A percentile compares a stretch with the other conserved stretches of the same genome.
These are phyloP conservation scores for Suillus cothurnatus DNA, from an alignment of 768 basidiomycete species.

Conservation along the genomic window DNA sequence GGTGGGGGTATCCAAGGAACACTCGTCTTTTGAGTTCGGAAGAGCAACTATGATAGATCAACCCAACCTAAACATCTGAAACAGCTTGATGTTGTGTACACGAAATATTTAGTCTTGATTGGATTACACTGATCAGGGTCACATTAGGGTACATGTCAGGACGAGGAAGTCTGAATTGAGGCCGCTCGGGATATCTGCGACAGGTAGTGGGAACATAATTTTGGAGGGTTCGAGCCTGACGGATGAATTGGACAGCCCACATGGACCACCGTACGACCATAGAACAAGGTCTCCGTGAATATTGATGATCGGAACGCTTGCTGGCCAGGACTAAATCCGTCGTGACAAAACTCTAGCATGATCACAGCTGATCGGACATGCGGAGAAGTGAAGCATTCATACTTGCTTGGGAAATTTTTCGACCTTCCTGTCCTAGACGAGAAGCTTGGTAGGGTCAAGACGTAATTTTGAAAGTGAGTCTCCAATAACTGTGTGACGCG, in stretches of 20 bases:
- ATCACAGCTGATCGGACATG: not conserved
- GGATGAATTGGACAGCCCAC: not conserved
- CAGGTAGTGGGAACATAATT: not conserved
- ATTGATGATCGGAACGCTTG: not conserved
- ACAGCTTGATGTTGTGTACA: not conserved
- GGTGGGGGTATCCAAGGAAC: not conserved
- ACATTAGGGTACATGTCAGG: not conserved
- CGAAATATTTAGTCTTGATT: not conserved
- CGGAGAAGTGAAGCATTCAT: not conserved
- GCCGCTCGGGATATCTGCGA: not conserved
- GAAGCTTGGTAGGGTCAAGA: not conserved
- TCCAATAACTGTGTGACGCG: not conserved
- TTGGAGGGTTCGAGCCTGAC: not conserved
- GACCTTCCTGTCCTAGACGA: not conserved
- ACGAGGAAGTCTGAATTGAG: not conserved
- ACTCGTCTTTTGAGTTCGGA: not conserved
- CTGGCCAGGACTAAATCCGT: not conserved
- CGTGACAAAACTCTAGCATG: not conserved
- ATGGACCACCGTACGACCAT: not conserved
- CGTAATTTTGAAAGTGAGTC: not conserved
- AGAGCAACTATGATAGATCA: not conserved
- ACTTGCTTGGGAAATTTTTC: not conserved
- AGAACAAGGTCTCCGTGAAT: not conserved
- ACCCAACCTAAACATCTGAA: not conserved
- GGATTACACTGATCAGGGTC: not conserved